A percentile compares a stretch with the other conserved stretches of the same genome.
Evolutionary conservation across 2,329 filamentous ascomycete genomes (phyloP).

Genomic region (Ophiocordyceps camponoti-saundersi): DNA sequence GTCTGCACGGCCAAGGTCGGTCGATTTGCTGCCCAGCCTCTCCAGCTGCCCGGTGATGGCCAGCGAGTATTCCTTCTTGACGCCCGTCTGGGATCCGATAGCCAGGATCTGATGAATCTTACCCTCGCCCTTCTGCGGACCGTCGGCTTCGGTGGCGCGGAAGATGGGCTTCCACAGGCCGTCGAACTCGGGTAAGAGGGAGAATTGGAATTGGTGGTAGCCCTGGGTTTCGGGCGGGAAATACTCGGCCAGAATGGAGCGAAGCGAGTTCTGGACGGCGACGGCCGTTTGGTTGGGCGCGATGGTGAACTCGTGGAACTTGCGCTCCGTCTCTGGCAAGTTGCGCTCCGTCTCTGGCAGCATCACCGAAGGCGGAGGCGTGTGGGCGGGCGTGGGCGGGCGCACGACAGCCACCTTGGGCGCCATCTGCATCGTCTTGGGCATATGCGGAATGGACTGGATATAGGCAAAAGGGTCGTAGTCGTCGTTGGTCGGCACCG

Average conservation of each 20-base stretch:
- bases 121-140: constrained; percentile 12
- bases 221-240: constrained; percentile 30
- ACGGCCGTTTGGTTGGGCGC: constrained; percentile 28
- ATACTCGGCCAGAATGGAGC: constrained; percentile 31
- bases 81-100: constrained; percentile 37
- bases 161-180: constrained; percentile 37
- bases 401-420: constrained; percentile 12
- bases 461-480: constrained; percentile 30
- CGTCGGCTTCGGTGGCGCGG: constrained; percentile 14
- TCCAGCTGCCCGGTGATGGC: constrained; percentile 35
- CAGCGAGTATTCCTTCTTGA: constrained; percentile 30
- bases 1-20: constrained; percentile 32
- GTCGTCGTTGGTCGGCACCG: constrained; percentile 12
- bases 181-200: constrained; percentile 29
- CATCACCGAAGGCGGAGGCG: constrained; percentile 17
- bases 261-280: constrained; percentile 37
- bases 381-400: constrained; percentile 25
- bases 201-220: constrained; percentile 30
- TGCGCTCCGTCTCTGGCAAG: constrained; percentile 13
- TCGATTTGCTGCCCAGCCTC: constrained; percentile 32
- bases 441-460: constrained; percentile 9
- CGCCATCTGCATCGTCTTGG: constrained; percentile 6
- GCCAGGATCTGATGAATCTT: constrained; percentile 41
- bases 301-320: constrained; percentile 27
- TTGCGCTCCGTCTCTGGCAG: constrained; percentile 15